Evolutionary conservation across 2,329 filamentous ascomycete species (phyloP).

Genomic region (Pochonia chlamydosporia): DNA sequence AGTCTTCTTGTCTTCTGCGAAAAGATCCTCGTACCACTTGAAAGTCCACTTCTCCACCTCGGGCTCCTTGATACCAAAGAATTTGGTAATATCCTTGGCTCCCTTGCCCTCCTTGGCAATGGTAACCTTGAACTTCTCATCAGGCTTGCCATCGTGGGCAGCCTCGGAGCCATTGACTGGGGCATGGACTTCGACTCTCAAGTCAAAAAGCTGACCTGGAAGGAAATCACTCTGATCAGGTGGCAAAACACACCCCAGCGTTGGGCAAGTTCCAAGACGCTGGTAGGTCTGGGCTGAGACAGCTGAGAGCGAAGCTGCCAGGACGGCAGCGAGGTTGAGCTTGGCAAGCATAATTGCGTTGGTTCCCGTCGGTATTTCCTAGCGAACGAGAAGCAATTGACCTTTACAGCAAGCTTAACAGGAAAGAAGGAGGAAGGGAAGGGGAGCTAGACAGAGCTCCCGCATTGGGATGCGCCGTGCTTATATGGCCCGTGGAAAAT

Average conservation of each 20-base stretch:
- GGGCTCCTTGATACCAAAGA: conserved; percentile 66
- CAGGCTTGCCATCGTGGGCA: conserved; percentile 61
- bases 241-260: conserved; percentile 53
- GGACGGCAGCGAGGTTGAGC: conserved; percentile 26
- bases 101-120: conserved; percentile 58
- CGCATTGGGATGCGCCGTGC: background rate
- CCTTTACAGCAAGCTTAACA: background rate
- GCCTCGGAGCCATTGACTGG: conserved; percentile 77
- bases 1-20: conserved; percentile 63
- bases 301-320: conserved; percentile 29
- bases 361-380: background rate
- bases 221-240: conserved; percentile 72
- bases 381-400: background rate
- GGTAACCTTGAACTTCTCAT: conserved; percentile 70
- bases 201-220: conserved; percentile 77
- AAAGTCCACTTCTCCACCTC: conserved; percentile 77
- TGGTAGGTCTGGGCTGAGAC: conserved; percentile 54
- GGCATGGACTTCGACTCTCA: conserved; percentile 76
- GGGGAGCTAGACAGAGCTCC: background rate
- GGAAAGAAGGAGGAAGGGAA: background rate
- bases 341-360: conserved; percentile 27
- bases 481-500: conserved; percentile 4
- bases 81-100: conserved; percentile 52
- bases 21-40: conserved; percentile 79
- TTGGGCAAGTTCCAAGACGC: conserved; percentile 52